Conservation (phyloP, 495 filamentous ascomycete species). For the Acidomyces sp. region DNA sequence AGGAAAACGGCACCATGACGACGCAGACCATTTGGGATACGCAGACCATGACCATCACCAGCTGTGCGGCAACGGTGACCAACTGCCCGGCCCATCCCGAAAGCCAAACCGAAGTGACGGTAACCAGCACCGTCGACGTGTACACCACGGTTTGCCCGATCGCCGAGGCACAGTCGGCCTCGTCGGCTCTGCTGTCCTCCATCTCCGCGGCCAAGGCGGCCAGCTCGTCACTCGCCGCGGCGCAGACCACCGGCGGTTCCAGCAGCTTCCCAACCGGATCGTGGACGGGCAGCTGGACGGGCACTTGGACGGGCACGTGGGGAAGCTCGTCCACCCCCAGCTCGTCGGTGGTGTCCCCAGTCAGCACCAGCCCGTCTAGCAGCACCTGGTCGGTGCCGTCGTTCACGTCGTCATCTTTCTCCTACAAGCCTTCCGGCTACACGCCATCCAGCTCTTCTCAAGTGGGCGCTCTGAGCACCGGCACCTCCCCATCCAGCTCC, state of each 20-base stretch:
- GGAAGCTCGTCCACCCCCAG: too few species aligned
- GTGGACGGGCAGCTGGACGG: too few species aligned
- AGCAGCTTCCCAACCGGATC: too few species aligned
- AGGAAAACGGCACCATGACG: background rate
- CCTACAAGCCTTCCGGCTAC: slow-evolving; percentile 7
- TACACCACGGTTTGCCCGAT: slow-evolving; percentile 10
- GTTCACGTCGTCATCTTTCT: slow-evolving; percentile 3
- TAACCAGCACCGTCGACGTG: slow-evolving; percentile 5
- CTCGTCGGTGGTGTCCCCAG: slow-evolving; percentile 1
- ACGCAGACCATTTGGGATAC: slow-evolving; percentile 15
- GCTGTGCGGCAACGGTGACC: slow-evolving; percentile 19
- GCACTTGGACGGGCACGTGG: too few species aligned
- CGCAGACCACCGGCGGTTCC: slow-evolving; percentile 35
- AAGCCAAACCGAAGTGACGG: background rate
- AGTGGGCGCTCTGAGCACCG: background rate
- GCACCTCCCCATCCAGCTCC: background rate
- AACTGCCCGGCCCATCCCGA: slow-evolving; percentile 14
- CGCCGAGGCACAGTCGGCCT: slow-evolving; percentile 3
- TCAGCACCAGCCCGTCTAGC: slow-evolving; percentile 1
- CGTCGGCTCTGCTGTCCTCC: background rate
- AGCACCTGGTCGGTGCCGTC: slow-evolving; percentile 1
- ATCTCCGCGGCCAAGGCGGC: slow-evolving; percentile 32
- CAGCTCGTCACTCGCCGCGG: background rate
- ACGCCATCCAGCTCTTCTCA: slow-evolving; percentile 3
- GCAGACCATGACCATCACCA: slow-evolving; percentile 16